These are phyloP conservation scores for Infundibulicybe gibba DNA, from an alignment of 768 basidiomycete species.

Conservation along the genomic window DNA sequence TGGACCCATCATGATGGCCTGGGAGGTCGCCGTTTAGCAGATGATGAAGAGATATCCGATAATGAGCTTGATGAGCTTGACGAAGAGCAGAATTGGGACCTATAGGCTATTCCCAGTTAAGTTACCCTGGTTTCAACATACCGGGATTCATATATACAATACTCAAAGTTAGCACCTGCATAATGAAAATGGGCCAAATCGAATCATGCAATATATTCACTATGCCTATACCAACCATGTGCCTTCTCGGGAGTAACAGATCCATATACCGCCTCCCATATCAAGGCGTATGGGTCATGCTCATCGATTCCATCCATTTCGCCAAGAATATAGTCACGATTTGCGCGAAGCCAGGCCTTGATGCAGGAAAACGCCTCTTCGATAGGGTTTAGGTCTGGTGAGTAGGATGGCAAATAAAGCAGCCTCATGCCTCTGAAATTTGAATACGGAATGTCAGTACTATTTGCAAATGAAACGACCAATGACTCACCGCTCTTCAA, in stretches of 20 bases:
- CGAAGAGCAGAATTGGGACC: no score
- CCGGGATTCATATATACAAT: no score
- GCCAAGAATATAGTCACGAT: constrained; percentile 15
- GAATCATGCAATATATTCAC: constrained; percentile 16
- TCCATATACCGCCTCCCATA: constrained; percentile 20
- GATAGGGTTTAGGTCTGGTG: constrained; percentile 31
- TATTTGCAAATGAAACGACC: no score
- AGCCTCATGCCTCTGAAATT: constrained; percentile 21
- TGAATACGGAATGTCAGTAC: no score
- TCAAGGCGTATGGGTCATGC: constrained; percentile 15
- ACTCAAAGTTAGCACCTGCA: no score
- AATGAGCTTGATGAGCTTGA: no score
- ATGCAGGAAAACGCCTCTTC: constrained; percentile 25
- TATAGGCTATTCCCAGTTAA: no score
- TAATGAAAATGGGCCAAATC: no score
- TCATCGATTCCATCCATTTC: constrained; percentile 6
- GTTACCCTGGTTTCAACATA: no score
- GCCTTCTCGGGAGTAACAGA: constrained; percentile 18
- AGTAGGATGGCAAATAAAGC: constrained; percentile 26
- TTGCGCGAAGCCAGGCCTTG: constrained; percentile 15
- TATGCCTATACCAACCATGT: constrained; percentile 22
- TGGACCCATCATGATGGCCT: no score
- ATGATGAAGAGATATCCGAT: no score
- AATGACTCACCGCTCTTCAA: constrained; percentile 5
- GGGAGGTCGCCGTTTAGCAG: no score